Evolutionary conservation across 345 rosid species (phyloP).

Genomic region (Salix dunnii): DNA sequence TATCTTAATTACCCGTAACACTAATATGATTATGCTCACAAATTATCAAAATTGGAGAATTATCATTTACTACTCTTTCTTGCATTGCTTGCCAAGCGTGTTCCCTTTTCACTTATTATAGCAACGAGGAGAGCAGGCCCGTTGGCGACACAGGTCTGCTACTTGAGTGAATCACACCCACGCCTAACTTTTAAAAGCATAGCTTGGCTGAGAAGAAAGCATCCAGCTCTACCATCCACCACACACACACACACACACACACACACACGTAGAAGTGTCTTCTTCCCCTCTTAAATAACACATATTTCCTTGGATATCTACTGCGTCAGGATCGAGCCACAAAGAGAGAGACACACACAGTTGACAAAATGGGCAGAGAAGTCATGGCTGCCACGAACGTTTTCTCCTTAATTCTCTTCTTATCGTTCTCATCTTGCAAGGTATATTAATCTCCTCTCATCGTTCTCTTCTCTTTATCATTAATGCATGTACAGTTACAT

Average conservation of each 20-base stretch:
- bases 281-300: neutral
- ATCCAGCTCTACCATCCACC: neutral
- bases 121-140: neutral
- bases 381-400: neutral
- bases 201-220: conserved; percentile 11
- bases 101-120: neutral
- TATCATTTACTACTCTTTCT: too few species aligned
- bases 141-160: neutral
- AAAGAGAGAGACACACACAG: neutral
- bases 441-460: neutral
- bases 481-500: too few species aligned
- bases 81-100: too few species aligned
- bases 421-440: conserved; percentile 6
- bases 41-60: neutral
- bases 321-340: neutral
- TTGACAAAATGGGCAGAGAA: neutral
- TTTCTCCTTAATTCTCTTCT: conserved; percentile 8
- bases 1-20: too few species aligned
- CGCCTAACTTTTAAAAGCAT: neutral
- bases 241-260: too few species aligned
- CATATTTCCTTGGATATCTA: neutral
- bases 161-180: neutral
- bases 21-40: neutral
- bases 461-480: neutral
- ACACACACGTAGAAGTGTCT: neutral